Evolutionary conservation across 495 filamentous ascomycete species (phyloP).

Genomic region (Aspergillus olivimuriae): DNA sequence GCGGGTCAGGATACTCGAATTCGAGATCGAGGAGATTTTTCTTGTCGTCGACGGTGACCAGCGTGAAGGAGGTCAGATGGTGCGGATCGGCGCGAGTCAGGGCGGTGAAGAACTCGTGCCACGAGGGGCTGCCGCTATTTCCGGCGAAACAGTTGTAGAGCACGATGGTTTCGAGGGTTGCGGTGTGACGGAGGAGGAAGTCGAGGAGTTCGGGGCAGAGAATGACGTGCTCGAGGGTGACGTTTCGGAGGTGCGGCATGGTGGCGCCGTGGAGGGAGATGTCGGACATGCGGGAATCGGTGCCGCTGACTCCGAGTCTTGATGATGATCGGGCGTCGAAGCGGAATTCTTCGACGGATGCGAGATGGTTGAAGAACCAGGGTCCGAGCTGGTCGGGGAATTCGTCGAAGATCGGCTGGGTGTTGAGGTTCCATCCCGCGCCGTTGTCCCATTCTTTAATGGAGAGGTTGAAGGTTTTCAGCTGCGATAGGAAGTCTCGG

Average conservation of each 20-base stretch:
- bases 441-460: background rate
- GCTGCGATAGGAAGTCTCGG: background rate
- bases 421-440: background rate
- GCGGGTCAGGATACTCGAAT: background rate
- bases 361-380: conserved; percentile 1
- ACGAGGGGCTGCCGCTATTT: background rate
- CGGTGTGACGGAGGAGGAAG: background rate
- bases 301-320: background rate
- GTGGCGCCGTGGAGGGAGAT: background rate
- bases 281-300: background rate
- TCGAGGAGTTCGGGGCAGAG: background rate
- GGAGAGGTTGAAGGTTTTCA: background rate
- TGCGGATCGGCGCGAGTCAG: background rate
- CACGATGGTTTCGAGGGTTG: background rate
- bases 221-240: background rate
- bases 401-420: background rate
- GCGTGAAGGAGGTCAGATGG: background rate
- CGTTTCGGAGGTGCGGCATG: background rate
- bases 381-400: background rate
- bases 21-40: background rate
- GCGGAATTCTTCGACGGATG: conserved; percentile 1
- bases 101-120: background rate
- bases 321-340: conserved; percentile 1
- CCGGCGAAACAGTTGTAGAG: background rate
- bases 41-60: background rate